Base-by-base conservation (phyloP, 1,284 basidiomycete species). In the Melampsora americana region DNA sequence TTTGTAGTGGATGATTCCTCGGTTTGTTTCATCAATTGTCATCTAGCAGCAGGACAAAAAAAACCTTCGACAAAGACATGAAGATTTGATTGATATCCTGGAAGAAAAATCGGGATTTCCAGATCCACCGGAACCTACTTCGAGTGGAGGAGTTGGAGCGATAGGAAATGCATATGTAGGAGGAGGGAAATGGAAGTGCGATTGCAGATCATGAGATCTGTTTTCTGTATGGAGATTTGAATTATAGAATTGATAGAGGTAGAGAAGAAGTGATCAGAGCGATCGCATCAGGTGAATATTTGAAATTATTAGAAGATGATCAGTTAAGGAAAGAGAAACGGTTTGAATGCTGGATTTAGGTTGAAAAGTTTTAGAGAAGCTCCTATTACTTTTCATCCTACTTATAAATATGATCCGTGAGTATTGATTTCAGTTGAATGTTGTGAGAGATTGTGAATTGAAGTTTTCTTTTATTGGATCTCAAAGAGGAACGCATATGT, bases 201-300 rank as follows among this genome's bases (percentile, higher is more conserved):
- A 89, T 95, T 23, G 85, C 96, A 42, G 95, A 98, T 81, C 95
- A 98, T 83, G 94, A 98, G 81, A 87, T 95, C 67, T 92, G 94
- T 78, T 89, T 98, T 76, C 89, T 97, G 79, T 84, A 92, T 86
- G 82, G 86, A 5, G 92, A 93, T 81, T 86, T 93, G 84, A 93
- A 95, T 84, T 97, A 98, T 81, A 92, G 95, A 23, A 92, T 99
- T 79, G 95, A 98, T 82, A 88, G 91, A 80, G 88, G 92, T 0
- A 87, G 95, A 28, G 93, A 96, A 18, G 86, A 88, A 11, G 91
- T 94, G 77, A 83, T 94, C 50, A 84, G 88, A 0, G 87, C 89
- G 50, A 86, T 96, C 69, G 84, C 87, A 12, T 84, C 87, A 0
- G 87, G 88, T 44, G 90, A 95, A 60, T 84, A 90, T 23, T 84